Base-by-base conservation (phyloP, 768 basidiomycete species). In the Boletus patriciae region DNA sequence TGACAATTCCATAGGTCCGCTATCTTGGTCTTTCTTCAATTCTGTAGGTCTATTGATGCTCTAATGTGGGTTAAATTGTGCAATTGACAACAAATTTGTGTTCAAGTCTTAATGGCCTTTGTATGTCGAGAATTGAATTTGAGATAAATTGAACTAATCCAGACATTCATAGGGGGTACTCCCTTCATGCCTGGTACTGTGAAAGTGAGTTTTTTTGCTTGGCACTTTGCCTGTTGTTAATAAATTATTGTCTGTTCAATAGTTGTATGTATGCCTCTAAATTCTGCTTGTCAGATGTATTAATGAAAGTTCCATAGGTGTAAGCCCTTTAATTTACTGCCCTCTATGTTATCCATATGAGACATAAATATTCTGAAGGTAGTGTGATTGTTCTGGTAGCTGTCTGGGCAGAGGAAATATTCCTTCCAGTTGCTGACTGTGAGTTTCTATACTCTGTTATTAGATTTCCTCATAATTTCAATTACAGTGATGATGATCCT, bases 211-310 rank as follows among this genome's bases (percentile, higher is more conserved):
- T 9, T 27, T 46, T 12, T 9, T 37, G 13, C 7, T 29, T 40
- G 25, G 3, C 9, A n/a, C n/a, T 5, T 23, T 13, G 18, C 12
- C 8, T 12, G 1, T 29, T 3, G 8, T 37, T 41, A 15, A 38
- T 36, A 7, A 25, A n/a, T n/a, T n/a, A n/a, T 25, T 5, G 6
- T 41, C 15, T 7, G n/a, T n/a, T 10, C 21, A 1, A 3, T 42
- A 62, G 55, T 31, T 27, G 40, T 62, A 50, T 46, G 55, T 62
- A 50, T 46, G 55, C 6, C 16, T 29, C 8, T 12, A 10, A 31
- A 33, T 2, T n/a, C 3, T 1, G n/a, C 18, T 6, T 23, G 18
- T 4, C n/a, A 33, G 13, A 6, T 34, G 6, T 34, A 13, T 15
- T 15, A 4, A 34, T 34, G 6, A 15, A 13, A 34, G 34, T 15